Percentiles rank a stretch among this genome's conserved stretches.
Conservation (phyloP, 208 protist species). For the Trypanosoma mega region DNA sequence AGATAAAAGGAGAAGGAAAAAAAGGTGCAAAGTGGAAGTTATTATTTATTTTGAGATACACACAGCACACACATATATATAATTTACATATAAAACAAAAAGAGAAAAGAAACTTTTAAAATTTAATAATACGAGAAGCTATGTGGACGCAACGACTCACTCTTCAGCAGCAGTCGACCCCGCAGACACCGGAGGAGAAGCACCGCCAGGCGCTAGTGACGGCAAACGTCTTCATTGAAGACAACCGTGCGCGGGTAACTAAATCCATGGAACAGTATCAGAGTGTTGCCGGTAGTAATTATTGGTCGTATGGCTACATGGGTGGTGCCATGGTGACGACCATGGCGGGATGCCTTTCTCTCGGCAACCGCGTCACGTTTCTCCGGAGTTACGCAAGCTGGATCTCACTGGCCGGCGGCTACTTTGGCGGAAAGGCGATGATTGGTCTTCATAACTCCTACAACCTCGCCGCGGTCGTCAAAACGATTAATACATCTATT, state of each 20-base stretch:
- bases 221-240: slow-evolving; percentile 74
- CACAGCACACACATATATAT: slow-evolving; percentile 15
- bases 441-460: slow-evolving; percentile 54
- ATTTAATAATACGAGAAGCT: neutral
- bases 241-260: slow-evolving; percentile 51
- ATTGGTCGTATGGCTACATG: slow-evolving; percentile 88
- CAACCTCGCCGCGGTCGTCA: slow-evolving; percentile 47
- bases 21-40: no score
- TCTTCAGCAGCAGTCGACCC: slow-evolving; percentile 23
- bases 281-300: slow-evolving; percentile 66
- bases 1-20: no score
- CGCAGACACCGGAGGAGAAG: slow-evolving; percentile 54
- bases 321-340: slow-evolving; percentile 61
- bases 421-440: slow-evolving; percentile 76
- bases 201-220: slow-evolving; percentile 70
- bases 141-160: slow-evolving; percentile 28
- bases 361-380: slow-evolving; percentile 67
- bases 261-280: slow-evolving; percentile 57
- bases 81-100: slow-evolving; percentile 4
- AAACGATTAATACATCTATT: slow-evolving; percentile 63
- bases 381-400: slow-evolving; percentile 72
- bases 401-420: slow-evolving; percentile 73
- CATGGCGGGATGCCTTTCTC: slow-evolving; percentile 59
- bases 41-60: no score
- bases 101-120: neutral